Conservation (phyloP, 2,329 filamentous ascomycete species). For the Claviceps monticola region DNA sequence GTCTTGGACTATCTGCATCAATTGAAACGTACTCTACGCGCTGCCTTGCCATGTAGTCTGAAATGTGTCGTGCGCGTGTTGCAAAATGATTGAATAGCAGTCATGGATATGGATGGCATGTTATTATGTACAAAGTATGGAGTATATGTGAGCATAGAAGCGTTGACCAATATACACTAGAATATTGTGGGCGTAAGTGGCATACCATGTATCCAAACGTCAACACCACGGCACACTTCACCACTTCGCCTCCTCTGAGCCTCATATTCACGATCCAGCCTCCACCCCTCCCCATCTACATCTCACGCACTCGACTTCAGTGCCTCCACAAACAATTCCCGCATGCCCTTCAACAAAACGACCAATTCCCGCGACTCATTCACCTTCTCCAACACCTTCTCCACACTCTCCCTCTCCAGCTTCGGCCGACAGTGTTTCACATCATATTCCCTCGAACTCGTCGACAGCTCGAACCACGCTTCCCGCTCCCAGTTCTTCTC, state of each 20-base stretch:
- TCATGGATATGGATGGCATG: background rate
- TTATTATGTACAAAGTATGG: background rate
- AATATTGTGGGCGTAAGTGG: background rate
- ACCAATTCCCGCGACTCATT: slow-evolving; percentile 69
- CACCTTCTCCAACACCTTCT: slow-evolving; percentile 61
- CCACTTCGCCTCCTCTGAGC: background rate
- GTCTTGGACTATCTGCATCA: too few species aligned
- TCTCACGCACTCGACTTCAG: slow-evolving; percentile 29
- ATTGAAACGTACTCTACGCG: too few species aligned
- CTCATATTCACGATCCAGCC: background rate
- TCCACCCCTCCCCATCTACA: too few species aligned
- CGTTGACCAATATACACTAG: background rate
- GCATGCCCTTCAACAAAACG: slow-evolving; percentile 66
- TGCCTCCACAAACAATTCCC: slow-evolving; percentile 59
- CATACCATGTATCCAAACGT: background rate
- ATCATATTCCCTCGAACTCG: slow-evolving; percentile 68
- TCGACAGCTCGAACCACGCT: slow-evolving; percentile 86
- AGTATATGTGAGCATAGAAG: background rate
- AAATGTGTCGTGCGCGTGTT: background rate
- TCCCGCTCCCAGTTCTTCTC: slow-evolving; percentile 80
- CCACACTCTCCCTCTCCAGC: slow-evolving; percentile 63
- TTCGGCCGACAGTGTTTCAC: slow-evolving; percentile 72
- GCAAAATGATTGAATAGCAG: background rate
- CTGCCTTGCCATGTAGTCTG: background rate
- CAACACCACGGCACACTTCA: background rate